Evolutionary conservation across 495 filamentous ascomycete species (phyloP).

Genomic region (Lepidopterella palustris): DNA sequence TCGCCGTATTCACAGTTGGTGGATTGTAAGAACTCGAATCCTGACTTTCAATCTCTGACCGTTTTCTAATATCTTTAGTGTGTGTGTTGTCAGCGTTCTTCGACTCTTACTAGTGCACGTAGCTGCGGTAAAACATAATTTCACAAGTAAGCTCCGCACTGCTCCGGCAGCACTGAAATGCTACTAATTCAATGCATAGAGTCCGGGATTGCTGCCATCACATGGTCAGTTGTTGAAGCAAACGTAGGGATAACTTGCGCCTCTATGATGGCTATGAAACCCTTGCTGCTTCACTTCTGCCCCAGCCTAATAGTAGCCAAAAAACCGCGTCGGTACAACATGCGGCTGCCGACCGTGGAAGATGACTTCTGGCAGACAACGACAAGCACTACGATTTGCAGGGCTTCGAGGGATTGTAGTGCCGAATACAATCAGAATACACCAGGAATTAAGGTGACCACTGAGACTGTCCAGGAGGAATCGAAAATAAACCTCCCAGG

Average conservation of each 20-base stretch:
- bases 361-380: background rate
- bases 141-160: constrained; percentile 10
- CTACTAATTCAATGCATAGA: background rate
- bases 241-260: constrained; percentile 40
- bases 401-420: background rate
- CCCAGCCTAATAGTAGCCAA: constrained; percentile 21
- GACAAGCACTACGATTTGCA: background rate
- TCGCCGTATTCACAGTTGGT: constrained; percentile 52
- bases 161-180: background rate
- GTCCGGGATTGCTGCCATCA: constrained; percentile 28
- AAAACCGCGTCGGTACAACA: background rate
- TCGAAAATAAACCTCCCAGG: background rate
- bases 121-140: constrained; percentile 1
- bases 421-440: background rate
- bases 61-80: constrained; percentile 14
- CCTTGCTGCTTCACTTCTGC: constrained; percentile 28
- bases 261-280: constrained; percentile 33
- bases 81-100: constrained; percentile 31
- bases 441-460: background rate
- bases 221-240: constrained; percentile 35
- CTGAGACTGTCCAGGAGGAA: background rate
- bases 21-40: constrained; percentile 35
- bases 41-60: background rate
- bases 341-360: background rate
- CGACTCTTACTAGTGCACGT: constrained; percentile 9